Evolutionary conservation across 441 rosid genomes (phyloP), one percentile per base, ranked within the genome.

Genomic region (Flueggea neowawraea): DNA sequence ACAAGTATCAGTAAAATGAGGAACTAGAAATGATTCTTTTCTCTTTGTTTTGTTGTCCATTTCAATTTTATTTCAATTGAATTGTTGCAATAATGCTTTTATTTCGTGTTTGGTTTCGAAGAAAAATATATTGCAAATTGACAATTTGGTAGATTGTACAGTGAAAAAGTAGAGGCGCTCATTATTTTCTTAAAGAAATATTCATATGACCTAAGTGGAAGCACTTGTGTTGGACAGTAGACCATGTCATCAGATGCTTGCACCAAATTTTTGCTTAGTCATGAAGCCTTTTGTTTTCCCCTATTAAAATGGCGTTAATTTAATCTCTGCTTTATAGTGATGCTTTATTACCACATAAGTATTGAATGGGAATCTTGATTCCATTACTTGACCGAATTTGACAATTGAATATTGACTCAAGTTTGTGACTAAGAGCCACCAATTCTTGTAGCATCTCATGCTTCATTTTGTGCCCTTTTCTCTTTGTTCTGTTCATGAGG

Each of bases 401-500:
- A 47, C 54, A 54, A 63, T 68, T 12, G 69, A 73, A 71, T 76
- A 75, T 72, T 74, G 77, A 71, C 70, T 16, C 17, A 62, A 55
- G 52, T 57, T 62, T 39, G 55, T 53, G 55, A 61, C 31, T 52
- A 47, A 68, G 54, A 61, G 66, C 84, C 84, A 67, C 78, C 67
- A 70, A 55, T 54, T 63, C 16, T 36, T 36, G 41, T 63, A 79
- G 84, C 79, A 82, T 77, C 81, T 56, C 58, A 77, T 77, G 70
- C 80, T 68, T 65, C 62, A 61, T 68, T 63, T 58, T 65, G 28
- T 47, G 4, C 28, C 53, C 16, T 45, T 60, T 63, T 41, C 10
- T 62, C 52, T 61, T 52, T 61, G 66, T 31, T 60, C 74, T 54
- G 59, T 15, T 31, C 54, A 47, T 57, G 70, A 76, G 53, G 14